phyloP scores from a whole-genome alignment of 148 eudicot species.

The Rhododendron williamsianum region DNA sequence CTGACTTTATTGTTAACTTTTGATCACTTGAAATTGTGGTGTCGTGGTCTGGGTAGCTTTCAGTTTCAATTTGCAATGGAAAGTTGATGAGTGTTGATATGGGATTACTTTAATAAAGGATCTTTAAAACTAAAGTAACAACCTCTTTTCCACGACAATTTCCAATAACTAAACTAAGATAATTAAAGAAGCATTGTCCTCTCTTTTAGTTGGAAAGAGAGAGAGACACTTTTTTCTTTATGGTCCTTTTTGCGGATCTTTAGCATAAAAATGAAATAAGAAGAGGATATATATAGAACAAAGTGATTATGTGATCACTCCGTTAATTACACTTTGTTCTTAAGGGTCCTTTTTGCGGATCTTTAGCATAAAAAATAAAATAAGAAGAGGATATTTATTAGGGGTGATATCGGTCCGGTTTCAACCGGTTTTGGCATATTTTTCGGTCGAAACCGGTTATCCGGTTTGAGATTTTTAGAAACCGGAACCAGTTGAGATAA shows the following conservation, averaged over 20 bases:
- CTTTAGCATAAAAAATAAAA: background rate
- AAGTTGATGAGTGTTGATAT: slow-evolving; percentile 12
- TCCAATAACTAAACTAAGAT: background rate
- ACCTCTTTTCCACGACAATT: slow-evolving; percentile 9
- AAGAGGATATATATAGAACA: background rate
- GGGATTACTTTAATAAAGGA: slow-evolving; percentile 12
- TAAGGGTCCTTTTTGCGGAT: background rate
- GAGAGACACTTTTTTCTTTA: slow-evolving; percentile 12
- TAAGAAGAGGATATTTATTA: background rate
- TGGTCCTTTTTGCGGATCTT: slow-evolving; percentile 10
- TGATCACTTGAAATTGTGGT: slow-evolving; percentile 5
- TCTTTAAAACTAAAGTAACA: slow-evolving; percentile 12
- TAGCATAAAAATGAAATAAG: slow-evolving; percentile 4
- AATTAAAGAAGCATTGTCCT: slow-evolving; percentile 16
- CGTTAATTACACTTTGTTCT: background rate
- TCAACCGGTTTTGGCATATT: too few species aligned
- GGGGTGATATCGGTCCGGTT: too few species aligned
- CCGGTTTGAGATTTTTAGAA: too few species aligned
- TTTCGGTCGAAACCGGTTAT: too few species aligned
- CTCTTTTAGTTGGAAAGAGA: slow-evolving; percentile 18
- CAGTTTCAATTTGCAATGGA: background rate
- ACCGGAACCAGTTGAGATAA: too few species aligned
- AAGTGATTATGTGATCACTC: slow-evolving; percentile 9
- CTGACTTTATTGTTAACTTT: slow-evolving; percentile 11
- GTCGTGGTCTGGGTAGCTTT: slow-evolving; percentile 8